phyloP scores from a whole-genome alignment of 192 early-diverging fungal genomes.

The Backusella tarrabulga region DNA sequence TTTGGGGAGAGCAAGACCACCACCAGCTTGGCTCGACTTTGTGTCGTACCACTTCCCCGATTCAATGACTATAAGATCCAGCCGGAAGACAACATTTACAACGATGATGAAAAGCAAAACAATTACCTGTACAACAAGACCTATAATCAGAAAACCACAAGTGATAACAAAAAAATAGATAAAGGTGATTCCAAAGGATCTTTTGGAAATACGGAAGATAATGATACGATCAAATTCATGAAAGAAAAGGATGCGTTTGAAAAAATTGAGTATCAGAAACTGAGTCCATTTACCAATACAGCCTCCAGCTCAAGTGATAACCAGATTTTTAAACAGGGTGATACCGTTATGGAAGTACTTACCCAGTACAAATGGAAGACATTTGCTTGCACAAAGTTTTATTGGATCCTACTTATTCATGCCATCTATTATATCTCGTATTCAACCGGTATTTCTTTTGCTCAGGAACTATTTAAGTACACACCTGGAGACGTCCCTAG shows the following conservation, averaged over 20 bases:
- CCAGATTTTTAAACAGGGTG: constrained; percentile 11
- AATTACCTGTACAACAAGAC: neutral
- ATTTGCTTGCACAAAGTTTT: neutral
- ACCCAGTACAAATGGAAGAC: constrained; percentile 13
- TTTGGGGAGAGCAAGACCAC: neutral
- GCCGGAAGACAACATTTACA: neutral
- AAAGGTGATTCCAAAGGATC: neutral
- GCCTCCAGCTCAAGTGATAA: neutral
- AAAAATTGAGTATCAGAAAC: neutral
- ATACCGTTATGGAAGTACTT: constrained; percentile 13
- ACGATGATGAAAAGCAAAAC: neutral
- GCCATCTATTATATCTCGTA: neutral
- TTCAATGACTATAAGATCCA: neutral
- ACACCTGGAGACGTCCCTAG: neutral
- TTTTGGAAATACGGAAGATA: neutral
- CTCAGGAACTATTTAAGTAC: neutral
- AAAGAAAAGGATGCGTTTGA: neutral
- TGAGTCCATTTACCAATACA: neutral
- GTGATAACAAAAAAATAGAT: neutral
- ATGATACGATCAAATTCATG: neutral
- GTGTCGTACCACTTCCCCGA: constrained; percentile 8
- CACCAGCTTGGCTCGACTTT: neutral
- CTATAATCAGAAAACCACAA: neutral
- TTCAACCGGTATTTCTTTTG: neutral
- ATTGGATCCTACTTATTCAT: neutral